Conservation (phyloP, 495 filamentous ascomycete genomes). For the Neurospora sp. region DNA sequence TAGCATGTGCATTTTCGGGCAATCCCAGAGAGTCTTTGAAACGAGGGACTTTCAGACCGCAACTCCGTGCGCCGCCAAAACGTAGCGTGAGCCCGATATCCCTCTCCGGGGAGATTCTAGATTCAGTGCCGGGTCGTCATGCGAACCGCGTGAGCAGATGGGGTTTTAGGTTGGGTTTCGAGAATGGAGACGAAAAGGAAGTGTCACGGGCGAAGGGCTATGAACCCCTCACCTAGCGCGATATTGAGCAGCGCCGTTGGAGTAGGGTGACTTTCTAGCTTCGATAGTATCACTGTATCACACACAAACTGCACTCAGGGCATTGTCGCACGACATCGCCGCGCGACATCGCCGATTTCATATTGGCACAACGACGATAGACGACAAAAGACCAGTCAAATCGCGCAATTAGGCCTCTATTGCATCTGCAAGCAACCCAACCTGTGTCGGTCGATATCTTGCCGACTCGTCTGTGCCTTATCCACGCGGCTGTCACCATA, state of each 20-base stretch:
- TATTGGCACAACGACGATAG: not conserved
- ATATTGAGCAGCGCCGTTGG: not conserved
- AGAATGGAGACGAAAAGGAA: not conserved
- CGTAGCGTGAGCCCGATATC: not conserved
- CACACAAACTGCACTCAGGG: not conserved
- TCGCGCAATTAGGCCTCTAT: not conserved
- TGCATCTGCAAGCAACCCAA: not conserved
- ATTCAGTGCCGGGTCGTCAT: not conserved
- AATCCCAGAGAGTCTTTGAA: not conserved
- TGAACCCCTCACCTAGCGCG: not conserved
- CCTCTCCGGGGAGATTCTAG: not conserved
- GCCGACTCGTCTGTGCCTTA: not conserved
- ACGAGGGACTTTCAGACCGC: not conserved
- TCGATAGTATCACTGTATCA: not conserved
- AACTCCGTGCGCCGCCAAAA: not conserved
- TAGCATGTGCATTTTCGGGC: not conserved
- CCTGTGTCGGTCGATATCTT: not conserved
- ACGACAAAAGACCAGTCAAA: not conserved
- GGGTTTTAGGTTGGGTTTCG: not conserved
- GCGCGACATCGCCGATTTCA: not conserved
- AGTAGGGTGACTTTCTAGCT: not conserved
- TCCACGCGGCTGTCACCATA: not conserved
- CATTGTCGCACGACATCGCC: not conserved
- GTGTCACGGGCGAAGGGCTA: not conserved
- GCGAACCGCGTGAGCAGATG: not conserved